Percentiles rank a stretch among this genome's conserved stretches.
These are phyloP conservation scores for Cladophialophora chaetospira DNA, from an alignment of 2,329 filamentous ascomycete genomes.

Conservation along the genomic window DNA sequence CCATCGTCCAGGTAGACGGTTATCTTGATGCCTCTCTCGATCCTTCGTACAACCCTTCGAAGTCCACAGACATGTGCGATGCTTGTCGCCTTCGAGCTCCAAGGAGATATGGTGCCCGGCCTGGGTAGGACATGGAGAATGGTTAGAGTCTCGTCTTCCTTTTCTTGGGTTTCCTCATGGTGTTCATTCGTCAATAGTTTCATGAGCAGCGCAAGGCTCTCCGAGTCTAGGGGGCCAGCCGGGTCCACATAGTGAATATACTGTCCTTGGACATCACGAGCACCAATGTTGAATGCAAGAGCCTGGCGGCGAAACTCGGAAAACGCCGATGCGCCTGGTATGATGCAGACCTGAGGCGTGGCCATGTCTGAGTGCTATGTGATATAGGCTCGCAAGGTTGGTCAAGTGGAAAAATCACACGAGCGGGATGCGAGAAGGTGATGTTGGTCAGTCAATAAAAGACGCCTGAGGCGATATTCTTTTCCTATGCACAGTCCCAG, in stretches of 20 bases:
- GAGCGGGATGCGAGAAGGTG: neutral
- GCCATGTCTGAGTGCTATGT: conserved; percentile 9
- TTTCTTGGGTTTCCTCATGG: conserved; percentile 46
- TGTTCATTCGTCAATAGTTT: conserved; percentile 65
- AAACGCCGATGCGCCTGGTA: conserved; percentile 39
- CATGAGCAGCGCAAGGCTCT: conserved; percentile 56
- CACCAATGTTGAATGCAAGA: conserved; percentile 46
- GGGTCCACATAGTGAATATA: conserved; percentile 68
- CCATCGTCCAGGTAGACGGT: conserved; percentile 62
- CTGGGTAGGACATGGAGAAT: conserved; percentile 76
- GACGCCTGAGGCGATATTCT: neutral
- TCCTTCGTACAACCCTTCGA: conserved; percentile 68
- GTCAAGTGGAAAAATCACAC: neutral
- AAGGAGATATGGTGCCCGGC: conserved; percentile 82
- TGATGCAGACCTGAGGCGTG: conserved; percentile 21
- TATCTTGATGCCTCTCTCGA: conserved; percentile 83
- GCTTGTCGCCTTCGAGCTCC: conserved; percentile 94
- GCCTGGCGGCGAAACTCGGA: conserved; percentile 49
- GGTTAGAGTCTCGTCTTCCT: conserved; percentile 49
- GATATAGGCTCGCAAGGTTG: neutral
- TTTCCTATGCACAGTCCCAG: neutral
- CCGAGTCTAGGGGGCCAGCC: conserved; percentile 49
- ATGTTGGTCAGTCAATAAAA: neutral
- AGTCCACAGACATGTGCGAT: conserved; percentile 92
- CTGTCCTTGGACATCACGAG: conserved; percentile 48